Conservation (phyloP, 1,284 basidiomycete genomes). For the Xerocomus amazonicus region DNA sequence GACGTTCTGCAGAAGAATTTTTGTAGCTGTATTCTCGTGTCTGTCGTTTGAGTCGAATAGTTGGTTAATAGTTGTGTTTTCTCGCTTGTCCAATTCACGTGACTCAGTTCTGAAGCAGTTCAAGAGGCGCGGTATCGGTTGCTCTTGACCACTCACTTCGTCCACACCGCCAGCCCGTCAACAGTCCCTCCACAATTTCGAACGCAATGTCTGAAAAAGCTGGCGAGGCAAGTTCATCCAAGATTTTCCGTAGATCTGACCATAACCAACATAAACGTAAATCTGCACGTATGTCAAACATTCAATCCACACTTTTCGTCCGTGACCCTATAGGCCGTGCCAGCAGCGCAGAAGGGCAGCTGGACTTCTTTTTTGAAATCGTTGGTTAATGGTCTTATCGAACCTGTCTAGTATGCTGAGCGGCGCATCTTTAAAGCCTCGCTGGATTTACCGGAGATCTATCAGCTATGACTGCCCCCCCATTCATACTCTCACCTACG, state of each 20-base stretch:
- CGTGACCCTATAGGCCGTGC: slow-evolving; percentile 56
- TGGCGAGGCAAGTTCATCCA: slow-evolving; percentile 39
- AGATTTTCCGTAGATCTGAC: slow-evolving; percentile 30
- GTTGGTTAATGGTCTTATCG: slow-evolving; percentile 40
- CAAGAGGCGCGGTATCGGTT: not conserved
- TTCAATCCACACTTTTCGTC: slow-evolving; percentile 18
- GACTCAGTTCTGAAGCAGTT: slow-evolving; percentile 6
- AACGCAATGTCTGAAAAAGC: slow-evolving; percentile 39
- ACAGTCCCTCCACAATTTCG: slow-evolving; percentile 1
- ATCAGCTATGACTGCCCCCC: slow-evolving; percentile 92
- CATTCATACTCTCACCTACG: slow-evolving; percentile 85
- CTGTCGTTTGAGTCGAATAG: not conserved
- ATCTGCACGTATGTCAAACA: slow-evolving; percentile 33
- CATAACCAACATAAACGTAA: slow-evolving; percentile 31
- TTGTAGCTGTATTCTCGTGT: slow-evolving; percentile 34
- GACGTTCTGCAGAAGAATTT: slow-evolving; percentile 83
- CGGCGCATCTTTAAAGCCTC: slow-evolving; percentile 44
- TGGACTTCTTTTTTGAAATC: slow-evolving; percentile 83
- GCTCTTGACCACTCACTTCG: slow-evolving; percentile 5
- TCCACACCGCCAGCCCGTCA: slow-evolving; percentile 16
- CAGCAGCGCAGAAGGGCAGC: slow-evolving; percentile 66
- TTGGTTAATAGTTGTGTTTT: not conserved
- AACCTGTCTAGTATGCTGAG: slow-evolving; percentile 10
- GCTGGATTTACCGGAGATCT: slow-evolving; percentile 89
- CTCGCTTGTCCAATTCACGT: slow-evolving; percentile 17